A percentile compares a stretch with the other conserved stretches of the same genome.
Evolutionary conservation across 2,329 filamentous ascomycete species (phyloP).

Genomic region (Ascocoryne sarcoides): DNA sequence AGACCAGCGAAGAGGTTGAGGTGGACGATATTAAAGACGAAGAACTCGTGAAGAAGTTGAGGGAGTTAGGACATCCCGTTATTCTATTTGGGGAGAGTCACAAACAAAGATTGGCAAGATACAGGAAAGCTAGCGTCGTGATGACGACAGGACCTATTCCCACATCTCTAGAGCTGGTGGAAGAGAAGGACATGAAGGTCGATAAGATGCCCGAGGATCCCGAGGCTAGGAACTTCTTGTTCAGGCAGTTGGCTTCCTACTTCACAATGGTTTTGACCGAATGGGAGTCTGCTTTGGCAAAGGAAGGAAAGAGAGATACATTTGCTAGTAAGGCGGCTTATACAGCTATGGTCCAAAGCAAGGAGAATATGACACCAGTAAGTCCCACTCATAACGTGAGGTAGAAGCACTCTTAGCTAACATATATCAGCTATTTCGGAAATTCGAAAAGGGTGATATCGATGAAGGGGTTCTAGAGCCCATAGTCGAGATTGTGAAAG

Average conservation of each 20-base stretch:
- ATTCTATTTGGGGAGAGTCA: slow-evolving; percentile 77
- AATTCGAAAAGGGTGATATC: slow-evolving; percentile 73
- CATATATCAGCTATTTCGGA: slow-evolving; percentile 61
- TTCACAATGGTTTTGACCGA: slow-evolving; percentile 92
- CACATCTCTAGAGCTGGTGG: slow-evolving; percentile 70
- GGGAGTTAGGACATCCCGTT: slow-evolving; percentile 64
- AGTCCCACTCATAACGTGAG: slow-evolving; percentile 16
- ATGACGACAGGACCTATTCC: slow-evolving; percentile 74
- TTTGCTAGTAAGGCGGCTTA: slow-evolving; percentile 74
- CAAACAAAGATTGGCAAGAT: slow-evolving; percentile 58
- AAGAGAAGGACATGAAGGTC: slow-evolving; percentile 85
- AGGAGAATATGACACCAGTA: slow-evolving; percentile 75
- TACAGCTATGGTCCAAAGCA: slow-evolving; percentile 76
- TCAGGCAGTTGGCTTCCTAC: slow-evolving; percentile 84
- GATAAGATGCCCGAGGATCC: slow-evolving; percentile 51
- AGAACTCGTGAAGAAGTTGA: slow-evolving; percentile 58
- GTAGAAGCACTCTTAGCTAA: slow-evolving; percentile 14
- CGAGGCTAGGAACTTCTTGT: slow-evolving; percentile 62
- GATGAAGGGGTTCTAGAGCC: slow-evolving; percentile 72
- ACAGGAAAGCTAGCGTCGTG: slow-evolving; percentile 52
- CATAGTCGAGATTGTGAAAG: slow-evolving; percentile 83
- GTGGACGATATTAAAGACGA: slow-evolving; percentile 61
- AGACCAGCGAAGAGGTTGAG: slow-evolving; percentile 37
- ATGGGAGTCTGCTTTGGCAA: slow-evolving; percentile 72
- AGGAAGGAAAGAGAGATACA: slow-evolving; percentile 53